These are phyloP conservation scores for Fraxinus greggii DNA, from an alignment of 305 asterid genomes.

Conservation along the genomic window DNA sequence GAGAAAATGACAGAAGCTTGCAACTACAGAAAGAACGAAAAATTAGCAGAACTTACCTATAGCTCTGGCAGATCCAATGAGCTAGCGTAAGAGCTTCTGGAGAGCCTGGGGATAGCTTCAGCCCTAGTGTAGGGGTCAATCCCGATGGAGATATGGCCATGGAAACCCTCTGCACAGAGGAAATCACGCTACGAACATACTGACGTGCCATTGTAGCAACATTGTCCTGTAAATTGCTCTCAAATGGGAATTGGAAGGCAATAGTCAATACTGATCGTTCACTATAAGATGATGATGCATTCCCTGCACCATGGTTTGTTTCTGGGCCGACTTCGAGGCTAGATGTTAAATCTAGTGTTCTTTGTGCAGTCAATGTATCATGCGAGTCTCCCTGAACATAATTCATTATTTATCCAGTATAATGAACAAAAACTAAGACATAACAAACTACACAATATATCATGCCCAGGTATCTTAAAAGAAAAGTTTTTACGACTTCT, in stretches of 20 bases:
- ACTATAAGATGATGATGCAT: constrained; percentile 35
- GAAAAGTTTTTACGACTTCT: neutral
- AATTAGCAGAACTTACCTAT: constrained; percentile 39
- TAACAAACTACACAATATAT: neutral
- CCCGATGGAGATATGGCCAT: constrained; percentile 80
- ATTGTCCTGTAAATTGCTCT: constrained; percentile 70
- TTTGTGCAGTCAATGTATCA: constrained; percentile 44
- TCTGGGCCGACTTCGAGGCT: constrained; percentile 71
- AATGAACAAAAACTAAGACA: neutral
- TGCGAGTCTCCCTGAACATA: constrained; percentile 44
- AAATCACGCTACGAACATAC: constrained; percentile 74
- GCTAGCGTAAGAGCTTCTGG: constrained; percentile 86
- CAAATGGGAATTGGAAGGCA: constrained; percentile 86
- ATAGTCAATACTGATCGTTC: constrained; percentile 77
- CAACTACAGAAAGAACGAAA: neutral
- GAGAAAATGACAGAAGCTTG: neutral
- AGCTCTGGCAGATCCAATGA: constrained; percentile 91
- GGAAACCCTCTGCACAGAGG: constrained; percentile 88
- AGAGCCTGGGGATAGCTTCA: constrained; percentile 68
- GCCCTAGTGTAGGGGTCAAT: constrained; percentile 46
- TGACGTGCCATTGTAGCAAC: constrained; percentile 86
- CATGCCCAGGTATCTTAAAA: neutral
- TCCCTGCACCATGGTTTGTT: constrained; percentile 34
- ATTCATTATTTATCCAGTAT: constrained; percentile 8
- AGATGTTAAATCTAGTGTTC: constrained; percentile 75